Evolutionary conservation across 805 yeast genomes (phyloP).

Genomic region (Pichia gijzeniarum): DNA sequence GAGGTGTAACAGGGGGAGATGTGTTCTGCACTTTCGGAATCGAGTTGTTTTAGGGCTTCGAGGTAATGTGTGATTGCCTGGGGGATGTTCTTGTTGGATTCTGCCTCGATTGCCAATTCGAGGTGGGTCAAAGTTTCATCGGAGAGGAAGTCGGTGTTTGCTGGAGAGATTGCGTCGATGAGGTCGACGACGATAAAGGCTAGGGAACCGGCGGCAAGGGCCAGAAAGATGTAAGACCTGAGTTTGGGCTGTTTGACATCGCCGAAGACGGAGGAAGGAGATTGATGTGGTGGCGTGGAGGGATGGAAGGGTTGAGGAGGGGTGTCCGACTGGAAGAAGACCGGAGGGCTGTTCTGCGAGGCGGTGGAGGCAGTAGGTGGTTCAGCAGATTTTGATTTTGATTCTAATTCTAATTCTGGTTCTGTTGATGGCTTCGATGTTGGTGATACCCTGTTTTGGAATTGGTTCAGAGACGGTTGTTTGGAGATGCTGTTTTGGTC

Average conservation of each 20-base stretch:
- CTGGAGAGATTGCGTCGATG: neutral
- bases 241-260: neutral
- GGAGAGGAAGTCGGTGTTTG: slow-evolving; percentile 11
- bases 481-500: neutral
- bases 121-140: slow-evolving; percentile 12
- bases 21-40: slow-evolving; percentile 44
- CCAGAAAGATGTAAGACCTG: no score
- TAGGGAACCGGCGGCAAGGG: no score
- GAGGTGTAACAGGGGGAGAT: slow-evolving; percentile 81
- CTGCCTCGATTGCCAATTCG: slow-evolving; percentile 15
- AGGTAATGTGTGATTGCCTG: slow-evolving; percentile 64
- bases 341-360: slow-evolving; percentile 1
- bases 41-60: slow-evolving; percentile 61
- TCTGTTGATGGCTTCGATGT: neutral
- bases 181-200: no score
- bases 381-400: no score
- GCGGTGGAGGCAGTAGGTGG: no score
- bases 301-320: slow-evolving; percentile 4
- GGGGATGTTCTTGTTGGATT: slow-evolving; percentile 40
- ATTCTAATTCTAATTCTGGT: no score
- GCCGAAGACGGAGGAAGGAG: neutral
- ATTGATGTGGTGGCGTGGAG: neutral
- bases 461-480: slow-evolving; percentile 9
- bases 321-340: slow-evolving; percentile 3
- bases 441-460: slow-evolving; percentile 4